Base-by-base conservation (phyloP, 495 filamentous ascomycete genomes). In the Hypomontagnella submonticulosa region DNA sequence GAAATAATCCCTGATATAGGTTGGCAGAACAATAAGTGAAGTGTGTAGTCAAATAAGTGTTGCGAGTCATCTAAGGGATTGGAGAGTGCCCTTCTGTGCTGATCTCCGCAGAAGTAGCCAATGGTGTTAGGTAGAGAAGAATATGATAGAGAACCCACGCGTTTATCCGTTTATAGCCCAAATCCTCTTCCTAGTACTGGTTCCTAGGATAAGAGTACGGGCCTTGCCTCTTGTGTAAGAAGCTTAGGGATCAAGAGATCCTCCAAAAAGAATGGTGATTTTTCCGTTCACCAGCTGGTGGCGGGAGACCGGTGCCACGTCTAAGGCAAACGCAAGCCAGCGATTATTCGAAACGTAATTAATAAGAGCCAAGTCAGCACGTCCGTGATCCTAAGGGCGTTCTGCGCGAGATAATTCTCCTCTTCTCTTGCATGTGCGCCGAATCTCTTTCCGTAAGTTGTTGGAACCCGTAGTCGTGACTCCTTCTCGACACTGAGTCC, bases 401-500 rank as follows among this genome's bases (percentile, higher is more conserved):
- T 13, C 15, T 23, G 32, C 19, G 23, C 8, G n/a, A 11, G 18
- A 53, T 37, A 51, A 16, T 69, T 60, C 19, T 59, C 57, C 50
- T 42, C 50, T 59, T 55, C 23, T 52, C 18, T 47, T 57, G 57
- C 15, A 43, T 58, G 34, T n/a, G 62, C 30, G 36, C 50, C 13
- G 47, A 41, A 16, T 30, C 27, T 11, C 27, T n/a, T 40, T 53
- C 36, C 44, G 15, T 18, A 16, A 57, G 49, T 16, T 41, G 34
- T 12, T 27, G 23, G 23, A 27, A 49, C 55, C 20, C 15, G 33
- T 51, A 49, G 19, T 15, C 34, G 47, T 33, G 13, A 49, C 12
- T 23, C 49, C 53, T 49, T 23, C 49, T 41, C 32, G 48, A 50
- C 9, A 38, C 38, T 12, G 30, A 63, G n/a, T 41, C 34, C 16